Evolutionary conservation across 768 basidiomycete genomes (phyloP), one percentile per base, ranked within the genome.

Genomic region (Leucogyrophana mollusca): DNA sequence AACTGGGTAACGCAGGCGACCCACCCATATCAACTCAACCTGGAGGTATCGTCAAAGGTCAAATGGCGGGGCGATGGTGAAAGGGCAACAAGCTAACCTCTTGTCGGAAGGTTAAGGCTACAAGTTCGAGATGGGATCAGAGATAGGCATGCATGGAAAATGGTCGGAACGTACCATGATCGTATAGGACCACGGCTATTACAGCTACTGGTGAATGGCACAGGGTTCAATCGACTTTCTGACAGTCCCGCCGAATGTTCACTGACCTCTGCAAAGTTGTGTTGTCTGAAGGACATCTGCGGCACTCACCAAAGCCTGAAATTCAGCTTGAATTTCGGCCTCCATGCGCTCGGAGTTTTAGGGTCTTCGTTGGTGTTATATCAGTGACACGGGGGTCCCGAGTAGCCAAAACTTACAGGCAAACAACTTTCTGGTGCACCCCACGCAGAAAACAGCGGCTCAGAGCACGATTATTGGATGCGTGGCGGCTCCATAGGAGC

Each of bases 151-250:
- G 17, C 9, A 20, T 10, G n/a, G 18, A 17, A 36, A 21, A 20
- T n/a, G 16, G 23, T 9, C 6, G 6, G 27, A 30, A 13, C 45
- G 18, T 38, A 46, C 45, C 35, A 46, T 46, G 45, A 30, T 46
- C 45, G 25, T 37, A 46, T 9, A 46, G 27, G 24, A 32, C 45
- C 13, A 46, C 4, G 9, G 27, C 2, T 13, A 35, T 32, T 23
- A 34, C n/a, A 3, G 45, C 45, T 16, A 46, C 45, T 46, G 20
- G 16, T 3, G 32, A 20, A 3, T 18, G 14, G 27, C 20, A 11
- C 8, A 23, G 17, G 18, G 23, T 10, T 11, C 32, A 17, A 17
- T 20, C 18, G 22, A 13, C 34, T n/a, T 0, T 17, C 3, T 8
- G n/a, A 9, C 17, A 44, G 13, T 7, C 13, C 13, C 6, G 4